These are phyloP conservation scores for Hsuehochloa calcarea DNA, from an alignment of 176 grass and related monocot species.

Conservation along the genomic window DNA sequence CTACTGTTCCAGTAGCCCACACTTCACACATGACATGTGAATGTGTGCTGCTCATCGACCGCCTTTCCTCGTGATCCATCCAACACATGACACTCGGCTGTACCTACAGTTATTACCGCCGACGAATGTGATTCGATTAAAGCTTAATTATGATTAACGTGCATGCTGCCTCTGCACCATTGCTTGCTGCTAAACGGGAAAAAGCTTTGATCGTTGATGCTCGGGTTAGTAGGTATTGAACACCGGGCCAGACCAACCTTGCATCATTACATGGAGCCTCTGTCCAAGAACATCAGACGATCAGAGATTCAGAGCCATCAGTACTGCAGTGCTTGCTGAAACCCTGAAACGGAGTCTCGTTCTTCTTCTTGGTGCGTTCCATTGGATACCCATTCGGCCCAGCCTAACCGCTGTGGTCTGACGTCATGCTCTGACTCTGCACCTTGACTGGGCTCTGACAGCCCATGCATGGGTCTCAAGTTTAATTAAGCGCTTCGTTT, in stretches of 20 bases:
- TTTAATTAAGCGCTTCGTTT: background rate
- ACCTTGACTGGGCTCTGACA: too few relatives aligned
- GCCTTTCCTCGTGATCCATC: background rate
- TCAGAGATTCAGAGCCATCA: background rate
- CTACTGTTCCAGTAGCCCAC: background rate
- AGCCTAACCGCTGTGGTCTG: too few relatives aligned
- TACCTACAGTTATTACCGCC: too few relatives aligned
- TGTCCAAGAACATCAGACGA: background rate
- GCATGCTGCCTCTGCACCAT: background rate
- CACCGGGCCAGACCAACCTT: background rate
- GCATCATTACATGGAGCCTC: background rate
- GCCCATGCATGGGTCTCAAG: background rate
- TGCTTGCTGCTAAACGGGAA: background rate
- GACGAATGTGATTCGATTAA: background rate
- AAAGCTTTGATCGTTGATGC: background rate
- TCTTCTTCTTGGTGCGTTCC: too few relatives aligned
- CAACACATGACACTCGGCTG: background rate
- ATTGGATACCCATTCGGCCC: background rate
- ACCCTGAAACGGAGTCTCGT: background rate
- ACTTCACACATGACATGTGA: background rate
- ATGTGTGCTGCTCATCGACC: background rate
- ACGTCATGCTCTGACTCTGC: background rate
- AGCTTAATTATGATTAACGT: background rate
- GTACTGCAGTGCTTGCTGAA: background rate
- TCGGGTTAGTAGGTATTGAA: background rate